Conservation (phyloP, 257 asterid species). For the Rhazya stricta region DNA sequence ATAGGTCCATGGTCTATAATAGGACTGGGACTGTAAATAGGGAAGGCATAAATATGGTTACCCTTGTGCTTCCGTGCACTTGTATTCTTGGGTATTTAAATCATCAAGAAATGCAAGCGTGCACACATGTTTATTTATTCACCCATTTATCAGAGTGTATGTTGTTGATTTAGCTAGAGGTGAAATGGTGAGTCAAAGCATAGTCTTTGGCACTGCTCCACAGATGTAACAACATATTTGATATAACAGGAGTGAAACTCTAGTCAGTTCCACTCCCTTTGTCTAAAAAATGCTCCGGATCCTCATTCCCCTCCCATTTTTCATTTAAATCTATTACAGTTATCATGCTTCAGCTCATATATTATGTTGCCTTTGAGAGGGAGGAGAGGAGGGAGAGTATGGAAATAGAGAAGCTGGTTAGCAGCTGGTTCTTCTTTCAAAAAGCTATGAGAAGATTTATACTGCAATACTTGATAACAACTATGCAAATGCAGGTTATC, state of each 20-base stretch:
- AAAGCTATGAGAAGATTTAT: background rate
- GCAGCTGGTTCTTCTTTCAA: background rate
- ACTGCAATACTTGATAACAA: conserved; percentile 3
- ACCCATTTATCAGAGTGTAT: background rate
- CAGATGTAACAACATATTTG: background rate
- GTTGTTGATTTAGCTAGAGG: background rate
- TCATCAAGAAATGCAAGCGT: background rate
- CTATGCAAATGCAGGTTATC: conserved; percentile 39
- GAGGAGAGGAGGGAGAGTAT: background rate
- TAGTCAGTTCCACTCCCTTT: background rate
- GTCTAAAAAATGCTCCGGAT: background rate
- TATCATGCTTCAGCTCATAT: background rate
- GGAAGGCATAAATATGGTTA: background rate
- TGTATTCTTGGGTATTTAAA: background rate
- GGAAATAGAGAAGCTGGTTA: background rate
- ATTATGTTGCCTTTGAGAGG: background rate
- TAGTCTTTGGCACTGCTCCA: background rate
- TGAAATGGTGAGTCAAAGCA: background rate
- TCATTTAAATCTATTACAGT: background rate
- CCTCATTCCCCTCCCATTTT: background rate
- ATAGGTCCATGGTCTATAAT: background rate
- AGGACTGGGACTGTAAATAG: background rate
- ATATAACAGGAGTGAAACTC: background rate
- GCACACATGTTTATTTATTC: background rate
- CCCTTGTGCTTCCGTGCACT: background rate